phyloP scores from a whole-genome alignment of 768 basidiomycete genomes.

The Fomitopsis serialis region DNA sequence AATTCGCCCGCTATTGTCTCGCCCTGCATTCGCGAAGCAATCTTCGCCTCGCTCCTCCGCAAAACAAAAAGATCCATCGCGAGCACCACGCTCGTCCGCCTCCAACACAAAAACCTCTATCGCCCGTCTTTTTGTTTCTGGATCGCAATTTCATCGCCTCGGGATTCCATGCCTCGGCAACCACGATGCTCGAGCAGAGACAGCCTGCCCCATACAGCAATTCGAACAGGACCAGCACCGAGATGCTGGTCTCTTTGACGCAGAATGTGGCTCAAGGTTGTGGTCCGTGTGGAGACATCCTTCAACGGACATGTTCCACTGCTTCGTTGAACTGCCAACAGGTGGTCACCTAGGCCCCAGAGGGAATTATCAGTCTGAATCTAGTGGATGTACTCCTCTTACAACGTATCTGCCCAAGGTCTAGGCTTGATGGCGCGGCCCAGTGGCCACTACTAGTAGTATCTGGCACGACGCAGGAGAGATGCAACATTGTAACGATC shows the following conservation, averaged over 20 bases:
- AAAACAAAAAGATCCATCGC: slow-evolving; percentile 14
- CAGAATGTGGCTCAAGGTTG: not conserved
- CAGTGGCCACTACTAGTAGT: no score
- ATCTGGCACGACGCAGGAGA: no score
- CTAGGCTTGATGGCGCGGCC: no score
- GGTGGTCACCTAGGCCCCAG: no score
- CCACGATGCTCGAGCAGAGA: not conserved
- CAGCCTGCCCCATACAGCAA: not conserved
- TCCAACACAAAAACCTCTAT: slow-evolving; percentile 15
- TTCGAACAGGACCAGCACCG: not conserved
- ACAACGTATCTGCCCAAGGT: no score
- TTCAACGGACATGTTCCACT: no score
- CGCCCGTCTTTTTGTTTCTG: slow-evolving; percentile 15
- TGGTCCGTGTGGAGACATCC: no score
- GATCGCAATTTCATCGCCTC: slow-evolving; percentile 1
- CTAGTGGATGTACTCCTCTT: no score
- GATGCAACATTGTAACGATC: no score
- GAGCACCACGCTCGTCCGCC: slow-evolving; percentile 8
- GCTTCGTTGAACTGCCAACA: no score
- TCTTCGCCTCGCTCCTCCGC: slow-evolving; percentile 3
- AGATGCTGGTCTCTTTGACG: not conserved
- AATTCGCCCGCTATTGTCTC: slow-evolving; percentile 17
- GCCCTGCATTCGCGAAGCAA: slow-evolving; percentile 14
- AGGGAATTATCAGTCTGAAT: no score
- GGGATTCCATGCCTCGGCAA: slow-evolving; percentile 3